Base-by-base conservation (phyloP, 768 basidiomycete genomes). In the Lentinula detonsa region DNA sequence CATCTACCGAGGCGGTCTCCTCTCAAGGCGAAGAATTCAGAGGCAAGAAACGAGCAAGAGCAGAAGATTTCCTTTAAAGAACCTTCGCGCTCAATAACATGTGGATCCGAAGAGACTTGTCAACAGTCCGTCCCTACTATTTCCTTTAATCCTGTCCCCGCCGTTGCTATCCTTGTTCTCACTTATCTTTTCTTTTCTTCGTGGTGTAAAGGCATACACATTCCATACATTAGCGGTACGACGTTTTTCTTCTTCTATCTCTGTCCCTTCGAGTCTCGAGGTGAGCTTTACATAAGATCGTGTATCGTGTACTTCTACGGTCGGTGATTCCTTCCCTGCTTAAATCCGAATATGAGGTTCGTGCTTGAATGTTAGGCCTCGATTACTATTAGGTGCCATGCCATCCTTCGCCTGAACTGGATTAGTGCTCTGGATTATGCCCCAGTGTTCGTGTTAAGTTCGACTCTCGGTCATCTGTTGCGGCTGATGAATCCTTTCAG, bases 31-130 rank as follows among this genome's bases (percentile, higher is more conserved):
- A 88, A 55, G 89, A 90, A 67, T 76, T 81, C 54, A 82, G 89
- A 65, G 91, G 91, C 52, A 91, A 86, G 78, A 94, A 94, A 73
- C 78, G 93, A 51, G 89, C 91, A 51, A 79, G 91, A 65, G 93
- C 93, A 35, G 91, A 93, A 73, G 93, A 94, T 72, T 91, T 91
- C 73, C 74, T 93, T 66, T 92, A 66, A 49, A 13, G n/a, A 43
- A 31, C 18, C 8, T 28, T 28, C 33, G 21, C 15, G n/a, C 28
- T 40, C 43, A 9, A 15, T 42, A 7, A n/a, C 2, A 21, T 18
- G 9, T 37, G 43, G 40, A 40, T 31, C 28, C 48, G 37, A 8
- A 42, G 49, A 60, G 60, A 61, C 53, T 54, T 46, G 21, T 40
- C 51, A 35, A 31, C 59, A 61, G 60, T 61, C 60, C 53, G 60